Evolutionary conservation across 805 yeast genomes (phyloP), one percentile per base, ranked within the genome.

Genomic region (Starmerella kuoi): DNA sequence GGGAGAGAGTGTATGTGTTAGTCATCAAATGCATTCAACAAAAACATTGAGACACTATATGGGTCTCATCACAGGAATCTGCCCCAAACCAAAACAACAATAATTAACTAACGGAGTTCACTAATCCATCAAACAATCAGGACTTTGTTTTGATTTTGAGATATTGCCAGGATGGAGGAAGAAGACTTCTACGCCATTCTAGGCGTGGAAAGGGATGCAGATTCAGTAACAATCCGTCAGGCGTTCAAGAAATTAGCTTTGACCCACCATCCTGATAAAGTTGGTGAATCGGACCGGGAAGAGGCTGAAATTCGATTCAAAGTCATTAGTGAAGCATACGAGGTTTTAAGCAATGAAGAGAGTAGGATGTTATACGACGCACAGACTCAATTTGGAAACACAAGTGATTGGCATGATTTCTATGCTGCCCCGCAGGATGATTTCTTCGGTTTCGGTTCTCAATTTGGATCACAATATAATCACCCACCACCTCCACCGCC

Each of bases 221-320:
- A 84, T 1, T 61, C 73, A 25, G 63, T 62, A 1, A 95, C 87
- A 49, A 83, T 88, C 57, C 79, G 79, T 53, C 77, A 73, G 59
- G 94, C 95, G 0, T 88, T 84, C 61, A 71, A 93, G 50, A 80
- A 77, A 52, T 69, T 85, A 37, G 97, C 97, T 9, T 67, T 88
- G 31, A 66, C 68, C 46, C 74, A 77, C 54, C 97, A 88, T 61
- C 97, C 97, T 0, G 97, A 88, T 60, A 88, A 91, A 58, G 86
- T 75, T 1, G 58, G 74, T 0, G 83, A 76, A 50, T 74, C 72
- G 8, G 75, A 74, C 19, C 67, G 91, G 45, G 78, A 68, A 14
- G 73, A 66, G 17, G 81, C 94, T 3, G 96, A 85, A 60, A 65
- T 71, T 47, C 73, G 70, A 56, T 88, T 88, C 62, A 88, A 88